Evolutionary conservation across 805 yeast genomes (phyloP).

Genomic region (Candida suzukii): DNA sequence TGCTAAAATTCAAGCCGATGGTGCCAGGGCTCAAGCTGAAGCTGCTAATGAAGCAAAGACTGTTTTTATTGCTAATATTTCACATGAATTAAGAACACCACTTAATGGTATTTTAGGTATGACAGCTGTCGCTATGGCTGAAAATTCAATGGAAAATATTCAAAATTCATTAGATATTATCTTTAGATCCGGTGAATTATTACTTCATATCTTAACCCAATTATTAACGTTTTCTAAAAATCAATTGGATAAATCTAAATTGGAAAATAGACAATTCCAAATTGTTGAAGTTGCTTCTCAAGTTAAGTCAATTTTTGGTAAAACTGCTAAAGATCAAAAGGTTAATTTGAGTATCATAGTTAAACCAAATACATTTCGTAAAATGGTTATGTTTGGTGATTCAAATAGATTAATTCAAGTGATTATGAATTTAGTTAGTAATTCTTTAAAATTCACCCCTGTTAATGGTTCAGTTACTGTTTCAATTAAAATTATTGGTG

Average conservation of each 20-base stretch:
- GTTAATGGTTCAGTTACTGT: slow-evolving; percentile 77
- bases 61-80: slow-evolving; percentile 83
- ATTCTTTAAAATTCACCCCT: slow-evolving; percentile 89
- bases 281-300: slow-evolving; percentile 79
- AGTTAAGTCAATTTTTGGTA: slow-evolving; percentile 76
- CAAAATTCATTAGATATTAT: slow-evolving; percentile 75
- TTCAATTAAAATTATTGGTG: slow-evolving; percentile 56
- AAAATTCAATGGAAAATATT: slow-evolving; percentile 58
- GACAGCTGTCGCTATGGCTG: slow-evolving; percentile 92
- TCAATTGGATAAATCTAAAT: slow-evolving; percentile 72
- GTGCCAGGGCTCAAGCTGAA: slow-evolving; percentile 41
- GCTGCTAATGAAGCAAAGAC: slow-evolving; percentile 96
- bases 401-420: slow-evolving; percentile 86
- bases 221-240: slow-evolving; percentile 87
- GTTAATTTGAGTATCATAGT: slow-evolving; percentile 60
- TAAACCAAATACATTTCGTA: slow-evolving; percentile 52
- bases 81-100: slow-evolving; percentile 93
- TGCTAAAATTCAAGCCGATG: slow-evolving; percentile 71
- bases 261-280: slow-evolving; percentile 78
- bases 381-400: slow-evolving; percentile 75
- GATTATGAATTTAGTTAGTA: slow-evolving; percentile 86
- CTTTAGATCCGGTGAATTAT: slow-evolving; percentile 84
- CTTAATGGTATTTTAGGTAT: slow-evolving; percentile 93
- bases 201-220: slow-evolving; percentile 85
- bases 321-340: slow-evolving; percentile 69